Evolutionary conservation across 2,329 filamentous ascomycete genomes (phyloP), one percentile per base, ranked within the genome.

Genomic region (Colletotrichum eleusines): DNA sequence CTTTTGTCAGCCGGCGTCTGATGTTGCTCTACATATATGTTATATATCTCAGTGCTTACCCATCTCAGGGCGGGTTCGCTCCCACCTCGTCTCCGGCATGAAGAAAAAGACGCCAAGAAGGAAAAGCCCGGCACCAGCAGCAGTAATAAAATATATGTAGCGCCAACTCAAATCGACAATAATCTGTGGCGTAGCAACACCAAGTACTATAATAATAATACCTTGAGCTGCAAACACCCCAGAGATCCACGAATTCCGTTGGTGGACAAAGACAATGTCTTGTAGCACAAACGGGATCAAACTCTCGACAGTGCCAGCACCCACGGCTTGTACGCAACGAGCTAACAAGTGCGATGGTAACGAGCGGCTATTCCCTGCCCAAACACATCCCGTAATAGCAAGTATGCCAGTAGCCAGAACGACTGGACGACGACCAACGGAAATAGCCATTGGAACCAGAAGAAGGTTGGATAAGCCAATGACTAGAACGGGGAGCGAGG

Each of bases 201-300:
- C 77, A 0, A 79, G 73, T 0, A 69, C 73, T 1, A 78, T 77
- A 40, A 78, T 76, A 31, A 79, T 72, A 18, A 80, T 12, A 2
- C 78, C 79, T 74, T 75, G 75, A 11, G 75, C 76, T 0, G 76
- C 72, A 51, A 79, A 73, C 11, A 80, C 73, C 2, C 74, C 69
- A 5, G 79, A 77, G 38, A 81, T 76, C 16, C 76, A 79, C 44
- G 72, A 72, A 65, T 79, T 79, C 8, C 80, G 76, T 74, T 82
- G 76, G 62, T 82, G 80, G n/a, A 81, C 75, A 31, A 81, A 81
- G 18, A 80, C 75, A 40, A 82, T 76, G 44, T 82, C 80, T 72
- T 81, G 79, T 0, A 81, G 74, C 33, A 82, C 78, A n/a, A 82
- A 76, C 5, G 80, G 80, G 4, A 82, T 76, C 16, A 82, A 66